Base-by-base conservation (phyloP, 73 alveolate species). In the Effrenium voratum region DNA sequence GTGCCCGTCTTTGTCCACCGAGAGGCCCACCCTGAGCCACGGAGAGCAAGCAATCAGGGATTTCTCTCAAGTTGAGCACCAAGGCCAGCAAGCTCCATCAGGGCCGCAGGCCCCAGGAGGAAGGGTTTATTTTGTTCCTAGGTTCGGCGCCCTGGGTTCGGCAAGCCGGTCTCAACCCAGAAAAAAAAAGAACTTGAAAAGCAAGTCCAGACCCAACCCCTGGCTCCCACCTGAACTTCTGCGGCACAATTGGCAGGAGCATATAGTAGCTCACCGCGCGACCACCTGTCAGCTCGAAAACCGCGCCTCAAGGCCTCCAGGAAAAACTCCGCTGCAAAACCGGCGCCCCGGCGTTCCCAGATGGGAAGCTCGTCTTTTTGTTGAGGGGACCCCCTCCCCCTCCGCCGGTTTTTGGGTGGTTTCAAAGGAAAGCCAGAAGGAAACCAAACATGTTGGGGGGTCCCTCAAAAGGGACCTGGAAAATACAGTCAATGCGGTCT, bases 231-330 rank as follows among this genome's bases (percentile, higher is more conserved):
- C 95, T 66, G 40, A 88, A 88, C 72, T 60, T 88, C 85, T 88
- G 95, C 34, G 95, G 95, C 6, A 88, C 95, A 49, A 88, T 88
- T 66, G 95, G 85, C 60, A 63, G 40, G 95, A 88, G 73, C 77
- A 40, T 88, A 85, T 88, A 66, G 84, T 63, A 88, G 80, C 85
- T 45, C 40, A n/a, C 68, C 2, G 95, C 85, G 2, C 95, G 95
- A 19, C 95, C 95, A 45, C 95, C 95, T 88, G 60, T 47, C 6
- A 28, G 19, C 26, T 19, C 34, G 72, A 26, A 57, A 32, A 24
- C 72, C 28, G 72, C 72, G 19, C 34, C 72, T 24, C 15, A 26
- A 26, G 22, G 32, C 73, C 22, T n/a, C 8, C 73, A 59, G 30
- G 5, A n/a, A 19, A 13, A 59, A 59, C 2, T 59, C 73, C 32